Percentiles rank a stretch among this genome's conserved stretches.
Conservation (phyloP, 352 stramenopile genomes). For the Phytophthora hybrid region DNA sequence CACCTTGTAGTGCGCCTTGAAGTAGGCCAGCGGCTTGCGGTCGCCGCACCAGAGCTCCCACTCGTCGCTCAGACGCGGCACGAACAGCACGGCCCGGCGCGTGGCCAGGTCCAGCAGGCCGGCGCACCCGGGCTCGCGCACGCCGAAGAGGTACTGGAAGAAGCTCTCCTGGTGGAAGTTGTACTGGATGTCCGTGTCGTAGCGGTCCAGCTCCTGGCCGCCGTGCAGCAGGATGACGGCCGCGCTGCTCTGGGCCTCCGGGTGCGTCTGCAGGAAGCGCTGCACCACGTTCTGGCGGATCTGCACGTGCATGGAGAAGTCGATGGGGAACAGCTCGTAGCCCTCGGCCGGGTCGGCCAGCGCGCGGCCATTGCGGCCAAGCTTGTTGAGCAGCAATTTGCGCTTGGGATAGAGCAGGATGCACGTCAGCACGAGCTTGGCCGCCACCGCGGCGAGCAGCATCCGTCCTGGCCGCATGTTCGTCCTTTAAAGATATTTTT, state of each 20-base stretch:
- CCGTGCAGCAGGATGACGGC: conserved; percentile 73
- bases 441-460: conserved; percentile 80
- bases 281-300: conserved; percentile 61
- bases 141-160: conserved; percentile 99
- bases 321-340: conserved; percentile 82
- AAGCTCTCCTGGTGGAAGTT: conserved; percentile 98
- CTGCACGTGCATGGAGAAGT: conserved; percentile 83
- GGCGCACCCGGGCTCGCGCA: conserved; percentile 94
- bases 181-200: conserved; percentile 88
- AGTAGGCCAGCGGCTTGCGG: conserved; percentile 89
- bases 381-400: conserved; percentile 63
- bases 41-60: conserved; percentile 97
- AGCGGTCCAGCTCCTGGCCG: conserved; percentile 72
- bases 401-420: conserved; percentile 90
- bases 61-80: conserved; percentile 90
- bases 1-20: conserved; percentile 93
- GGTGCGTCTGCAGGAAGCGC: conserved; percentile 56
- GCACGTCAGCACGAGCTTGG: conserved; percentile 90
- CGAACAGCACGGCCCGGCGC: conserved; percentile 90
- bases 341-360: conserved; percentile 54
- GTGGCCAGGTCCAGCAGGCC: conserved; percentile 88
- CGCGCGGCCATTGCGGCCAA: conserved; percentile 23
- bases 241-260: conserved; percentile 43
- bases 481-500: conserved; percentile 37
- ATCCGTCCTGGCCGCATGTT: conserved; percentile 70